phyloP scores from a whole-genome alignment of 2,329 filamentous ascomycete genomes.

The Trichoderma aggressivum region DNA sequence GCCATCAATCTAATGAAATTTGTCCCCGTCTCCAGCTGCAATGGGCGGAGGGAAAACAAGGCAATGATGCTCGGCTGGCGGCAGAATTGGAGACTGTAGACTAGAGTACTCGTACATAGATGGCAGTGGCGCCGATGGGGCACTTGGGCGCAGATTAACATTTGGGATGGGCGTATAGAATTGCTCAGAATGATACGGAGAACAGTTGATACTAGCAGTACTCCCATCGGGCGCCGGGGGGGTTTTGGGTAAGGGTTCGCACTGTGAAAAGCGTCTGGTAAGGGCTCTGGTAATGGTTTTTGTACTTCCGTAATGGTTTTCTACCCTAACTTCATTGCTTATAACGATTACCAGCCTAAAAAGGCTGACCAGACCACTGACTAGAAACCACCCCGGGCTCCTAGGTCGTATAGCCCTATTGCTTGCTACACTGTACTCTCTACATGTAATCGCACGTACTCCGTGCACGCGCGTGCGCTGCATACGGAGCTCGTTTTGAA shows the following conservation, averaged over 20 bases:
- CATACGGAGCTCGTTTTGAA: neutral
- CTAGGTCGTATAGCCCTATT: neutral
- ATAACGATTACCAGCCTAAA: too few relatives aligned
- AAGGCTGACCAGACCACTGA: too few relatives aligned
- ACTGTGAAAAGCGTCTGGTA: too few relatives aligned
- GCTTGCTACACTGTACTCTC: neutral
- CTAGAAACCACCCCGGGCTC: too few relatives aligned
- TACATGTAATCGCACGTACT: neutral
- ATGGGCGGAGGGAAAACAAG: neutral
- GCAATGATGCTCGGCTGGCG: neutral
- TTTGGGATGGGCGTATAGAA: neutral
- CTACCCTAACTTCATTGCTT: too few relatives aligned
- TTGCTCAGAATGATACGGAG: neutral
- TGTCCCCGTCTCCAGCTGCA: neutral
- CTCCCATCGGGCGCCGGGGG: too few relatives aligned
- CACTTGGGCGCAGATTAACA: neutral
- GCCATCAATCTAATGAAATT: conserved; percentile 1
- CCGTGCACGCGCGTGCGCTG: neutral
- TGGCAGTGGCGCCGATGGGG: neutral
- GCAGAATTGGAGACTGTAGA: neutral
- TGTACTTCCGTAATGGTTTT: too few relatives aligned
- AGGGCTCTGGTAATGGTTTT: too few relatives aligned
- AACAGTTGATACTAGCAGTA: neutral
- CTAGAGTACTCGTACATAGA: too few relatives aligned
- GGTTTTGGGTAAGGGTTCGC: too few relatives aligned